Conservation (phyloP, 208 protist species). For the Trypanosoma mega region DNA sequence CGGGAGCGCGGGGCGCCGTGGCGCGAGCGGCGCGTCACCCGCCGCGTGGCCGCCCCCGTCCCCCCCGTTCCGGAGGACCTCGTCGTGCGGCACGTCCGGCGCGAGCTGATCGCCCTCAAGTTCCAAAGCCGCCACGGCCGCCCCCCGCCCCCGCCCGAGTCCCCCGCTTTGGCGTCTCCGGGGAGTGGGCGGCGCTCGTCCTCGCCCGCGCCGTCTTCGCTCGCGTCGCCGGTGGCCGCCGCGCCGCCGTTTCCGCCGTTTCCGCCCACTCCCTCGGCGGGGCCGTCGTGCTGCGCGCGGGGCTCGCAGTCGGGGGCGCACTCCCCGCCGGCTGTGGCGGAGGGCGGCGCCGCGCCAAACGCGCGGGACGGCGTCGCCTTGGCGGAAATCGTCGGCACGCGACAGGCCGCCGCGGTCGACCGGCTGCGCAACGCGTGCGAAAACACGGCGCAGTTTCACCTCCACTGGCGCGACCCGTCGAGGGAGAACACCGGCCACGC, state of each 20-base stretch:
- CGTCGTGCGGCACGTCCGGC: slow-evolving; percentile 19
- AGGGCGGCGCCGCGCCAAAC: not conserved
- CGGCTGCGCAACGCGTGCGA: slow-evolving; percentile 22
- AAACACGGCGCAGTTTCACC: slow-evolving; percentile 24
- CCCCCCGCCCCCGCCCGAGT: not conserved
- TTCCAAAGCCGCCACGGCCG: not conserved
- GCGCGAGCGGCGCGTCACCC: not conserved
- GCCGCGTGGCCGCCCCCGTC: not conserved
- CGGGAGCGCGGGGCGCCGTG: no score
- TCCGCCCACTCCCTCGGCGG: no score
- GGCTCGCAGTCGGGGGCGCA: not conserved
- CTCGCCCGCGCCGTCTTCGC: not conserved
- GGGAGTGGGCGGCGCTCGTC: no score
- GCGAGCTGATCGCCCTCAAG: slow-evolving; percentile 22
- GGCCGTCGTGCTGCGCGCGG: no score
- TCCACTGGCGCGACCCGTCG: slow-evolving; percentile 1
- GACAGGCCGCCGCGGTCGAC: slow-evolving; percentile 11
- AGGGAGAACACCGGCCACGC: not conserved
- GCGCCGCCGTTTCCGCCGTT: no score
- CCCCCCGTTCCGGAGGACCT: slow-evolving; percentile 8
- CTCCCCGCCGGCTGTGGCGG: no score
- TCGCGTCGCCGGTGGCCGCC: not conserved
- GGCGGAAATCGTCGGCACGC: slow-evolving; percentile 12
- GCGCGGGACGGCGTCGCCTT: not conserved
- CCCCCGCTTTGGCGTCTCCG: no score